Percentiles rank a stretch among this genome's conserved stretches.
These are phyloP conservation scores for Groenewaldozyma salmanticensis DNA, from an alignment of 805 yeast species.

Conservation along the genomic window DNA sequence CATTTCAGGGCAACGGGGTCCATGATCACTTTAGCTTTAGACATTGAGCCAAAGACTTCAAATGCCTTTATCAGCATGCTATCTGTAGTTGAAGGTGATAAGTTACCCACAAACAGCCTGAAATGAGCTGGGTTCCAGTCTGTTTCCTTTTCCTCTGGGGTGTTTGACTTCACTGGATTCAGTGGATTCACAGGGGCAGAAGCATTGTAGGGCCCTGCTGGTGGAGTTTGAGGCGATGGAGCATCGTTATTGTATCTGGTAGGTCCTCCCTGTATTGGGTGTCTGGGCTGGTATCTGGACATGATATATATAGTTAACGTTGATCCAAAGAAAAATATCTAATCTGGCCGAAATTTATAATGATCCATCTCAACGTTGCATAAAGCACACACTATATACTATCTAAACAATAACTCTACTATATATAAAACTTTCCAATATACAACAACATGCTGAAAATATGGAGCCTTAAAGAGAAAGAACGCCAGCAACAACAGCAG, in stretches of 20 bases:
- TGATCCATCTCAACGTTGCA: too few species aligned
- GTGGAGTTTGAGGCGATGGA: too few species aligned
- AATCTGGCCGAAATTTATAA: too few species aligned
- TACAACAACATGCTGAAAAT: constrained; percentile 41
- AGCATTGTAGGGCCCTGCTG: too few species aligned
- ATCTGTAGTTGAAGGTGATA: constrained; percentile 59
- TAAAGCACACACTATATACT: too few species aligned
- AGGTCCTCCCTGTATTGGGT: background rate
- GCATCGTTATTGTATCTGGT: too few species aligned
- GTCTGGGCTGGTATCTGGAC: background rate
- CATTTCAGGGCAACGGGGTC: constrained; percentile 38
- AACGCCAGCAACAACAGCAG: constrained; percentile 34
- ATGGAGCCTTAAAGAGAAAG: constrained; percentile 50
- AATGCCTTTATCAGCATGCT: constrained; percentile 48
- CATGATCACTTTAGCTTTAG: constrained; percentile 50
- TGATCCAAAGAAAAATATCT: too few species aligned
- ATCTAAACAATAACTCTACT: too few species aligned
- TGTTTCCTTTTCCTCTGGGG: constrained; percentile 40
- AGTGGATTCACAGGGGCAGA: too few species aligned
- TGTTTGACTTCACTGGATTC: constrained; percentile 2
- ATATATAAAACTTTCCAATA: too few species aligned
- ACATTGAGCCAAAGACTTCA: constrained; percentile 39
- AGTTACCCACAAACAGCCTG: constrained; percentile 64
- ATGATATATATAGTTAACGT: too few species aligned
- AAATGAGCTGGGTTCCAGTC: constrained; percentile 71